Conservation (phyloP, 2,329 filamentous ascomycete genomes). For the Arachnopeziza araneosa region DNA sequence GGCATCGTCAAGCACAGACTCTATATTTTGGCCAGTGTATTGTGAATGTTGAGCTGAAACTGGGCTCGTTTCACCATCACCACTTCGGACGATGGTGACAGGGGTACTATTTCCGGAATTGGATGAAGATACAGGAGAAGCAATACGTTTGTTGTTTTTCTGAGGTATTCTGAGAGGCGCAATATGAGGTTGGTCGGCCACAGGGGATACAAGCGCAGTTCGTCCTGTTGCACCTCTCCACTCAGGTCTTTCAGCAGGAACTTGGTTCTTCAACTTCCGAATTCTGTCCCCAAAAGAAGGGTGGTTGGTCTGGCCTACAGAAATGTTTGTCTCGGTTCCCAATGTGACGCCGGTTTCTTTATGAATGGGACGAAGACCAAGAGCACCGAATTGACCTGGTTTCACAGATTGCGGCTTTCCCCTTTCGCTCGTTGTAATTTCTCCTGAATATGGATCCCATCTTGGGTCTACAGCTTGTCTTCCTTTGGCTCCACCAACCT, state of each 20-base stretch:
- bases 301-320: constrained; percentile 26
- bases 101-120: constrained; percentile 18
- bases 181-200: constrained; percentile 53
- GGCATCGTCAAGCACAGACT: constrained; percentile 13
- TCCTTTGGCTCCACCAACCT: constrained; percentile 15
- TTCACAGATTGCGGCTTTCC: constrained; percentile 52
- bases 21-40: constrained; percentile 7
- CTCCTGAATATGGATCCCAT: constrained; percentile 64
- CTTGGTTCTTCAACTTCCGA: constrained; percentile 35
- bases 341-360: constrained; percentile 14
- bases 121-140: constrained; percentile 18
- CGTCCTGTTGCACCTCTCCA: constrained; percentile 73
- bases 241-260: constrained; percentile 39
- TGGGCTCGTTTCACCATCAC: constrained; percentile 23
- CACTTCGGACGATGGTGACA: constrained; percentile 21
- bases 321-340: constrained; percentile 23
- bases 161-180: constrained; percentile 51
- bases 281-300: constrained; percentile 42
- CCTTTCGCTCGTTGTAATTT: constrained; percentile 51
- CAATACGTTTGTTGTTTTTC: constrained; percentile 40
- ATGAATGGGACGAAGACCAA: constrained; percentile 14
- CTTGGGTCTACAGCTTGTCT: constrained; percentile 37
- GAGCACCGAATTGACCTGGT: constrained; percentile 43
- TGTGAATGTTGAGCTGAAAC: constrained; percentile 16
- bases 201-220: constrained; percentile 55